Percentiles rank a stretch among this genome's conserved stretches.
These are phyloP conservation scores for Mrakia hoshinonis DNA, from an alignment of 768 basidiomycete genomes.

Conservation along the genomic window DNA sequence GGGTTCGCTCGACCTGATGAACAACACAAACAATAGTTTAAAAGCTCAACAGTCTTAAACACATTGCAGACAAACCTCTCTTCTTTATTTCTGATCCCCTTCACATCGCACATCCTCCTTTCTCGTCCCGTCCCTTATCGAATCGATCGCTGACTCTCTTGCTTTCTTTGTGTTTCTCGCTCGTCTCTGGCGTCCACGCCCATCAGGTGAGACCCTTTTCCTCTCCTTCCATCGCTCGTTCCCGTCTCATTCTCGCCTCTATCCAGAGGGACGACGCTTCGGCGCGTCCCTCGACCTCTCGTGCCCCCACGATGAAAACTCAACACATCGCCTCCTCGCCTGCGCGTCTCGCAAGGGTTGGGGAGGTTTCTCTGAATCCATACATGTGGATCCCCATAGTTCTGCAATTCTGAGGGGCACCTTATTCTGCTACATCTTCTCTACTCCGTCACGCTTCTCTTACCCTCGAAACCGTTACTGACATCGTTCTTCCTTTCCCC, in stretches of 20 bases:
- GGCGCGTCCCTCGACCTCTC: not conserved
- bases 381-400: conserved; percentile 27
- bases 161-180: not conserved
- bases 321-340: conserved; percentile 24
- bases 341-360: conserved; percentile 23
- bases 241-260: not conserved
- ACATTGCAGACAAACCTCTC: conserved; percentile 33
- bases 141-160: conserved; percentile 1
- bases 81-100: conserved; percentile 26
- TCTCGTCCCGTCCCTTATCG: conserved; percentile 6
- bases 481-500: conserved; percentile 19
- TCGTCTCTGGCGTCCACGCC: not conserved
- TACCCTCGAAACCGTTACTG: conserved; percentile 6
- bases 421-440: not conserved
- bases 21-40: conserved; percentile 35
- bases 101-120: conserved; percentile 3
- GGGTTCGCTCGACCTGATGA: conserved; percentile 33
- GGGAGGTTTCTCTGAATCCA: conserved; percentile 18
- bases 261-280: not conserved
- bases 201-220: not conserved
- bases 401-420: conserved; percentile 30
- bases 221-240: too few species aligned
- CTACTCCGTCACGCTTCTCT: not conserved
- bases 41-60: conserved; percentile 44
- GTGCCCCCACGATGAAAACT: conserved; percentile 24